Conservation (phyloP, 2,329 filamentous ascomycete genomes). For the Fusarium temperatum region DNA sequence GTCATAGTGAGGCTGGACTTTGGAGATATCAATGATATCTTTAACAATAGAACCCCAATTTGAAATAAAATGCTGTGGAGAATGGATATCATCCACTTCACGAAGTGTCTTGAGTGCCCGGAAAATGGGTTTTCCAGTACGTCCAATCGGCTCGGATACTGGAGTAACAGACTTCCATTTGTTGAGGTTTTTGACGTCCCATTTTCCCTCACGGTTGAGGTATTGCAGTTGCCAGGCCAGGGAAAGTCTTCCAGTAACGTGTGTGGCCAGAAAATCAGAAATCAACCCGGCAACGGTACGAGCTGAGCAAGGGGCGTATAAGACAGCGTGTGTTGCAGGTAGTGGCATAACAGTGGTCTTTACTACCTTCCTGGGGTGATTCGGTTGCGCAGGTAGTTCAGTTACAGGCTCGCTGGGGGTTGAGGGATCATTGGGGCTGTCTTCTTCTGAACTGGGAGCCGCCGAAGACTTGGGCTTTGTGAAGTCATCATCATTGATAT, state of each 20-base stretch:
- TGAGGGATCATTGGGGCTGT: slow-evolving; percentile 55
- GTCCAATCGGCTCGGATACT: slow-evolving; percentile 79
- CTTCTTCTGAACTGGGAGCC: slow-evolving; percentile 46
- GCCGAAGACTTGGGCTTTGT: slow-evolving; percentile 27
- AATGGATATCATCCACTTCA: slow-evolving; percentile 86
- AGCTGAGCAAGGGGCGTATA: slow-evolving; percentile 80
- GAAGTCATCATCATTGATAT: slow-evolving; percentile 42
- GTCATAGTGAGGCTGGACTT: slow-evolving; percentile 90
- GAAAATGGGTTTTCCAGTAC: slow-evolving; percentile 66
- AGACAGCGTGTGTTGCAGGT: slow-evolving; percentile 83
- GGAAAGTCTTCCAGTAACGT: slow-evolving; percentile 80
- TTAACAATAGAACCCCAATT: slow-evolving; percentile 74
- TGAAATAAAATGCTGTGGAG: slow-evolving; percentile 74
- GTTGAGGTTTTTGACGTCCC: slow-evolving; percentile 95
- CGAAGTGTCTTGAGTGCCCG: slow-evolving; percentile 92
- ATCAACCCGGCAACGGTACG: slow-evolving; percentile 83
- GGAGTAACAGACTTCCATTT: slow-evolving; percentile 88
- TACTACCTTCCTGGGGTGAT: slow-evolving; percentile 63
- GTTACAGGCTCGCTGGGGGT: slow-evolving; percentile 55
- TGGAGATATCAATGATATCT: slow-evolving; percentile 88
- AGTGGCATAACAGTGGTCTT: slow-evolving; percentile 76
- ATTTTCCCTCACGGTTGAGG: slow-evolving; percentile 89
- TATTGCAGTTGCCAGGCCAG: slow-evolving; percentile 92
- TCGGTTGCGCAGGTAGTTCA: slow-evolving; percentile 58
- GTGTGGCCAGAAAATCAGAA: slow-evolving; percentile 78